phyloP scores from a whole-genome alignment of 208 protist species.

The Trypanosoma conorhini region DNA sequence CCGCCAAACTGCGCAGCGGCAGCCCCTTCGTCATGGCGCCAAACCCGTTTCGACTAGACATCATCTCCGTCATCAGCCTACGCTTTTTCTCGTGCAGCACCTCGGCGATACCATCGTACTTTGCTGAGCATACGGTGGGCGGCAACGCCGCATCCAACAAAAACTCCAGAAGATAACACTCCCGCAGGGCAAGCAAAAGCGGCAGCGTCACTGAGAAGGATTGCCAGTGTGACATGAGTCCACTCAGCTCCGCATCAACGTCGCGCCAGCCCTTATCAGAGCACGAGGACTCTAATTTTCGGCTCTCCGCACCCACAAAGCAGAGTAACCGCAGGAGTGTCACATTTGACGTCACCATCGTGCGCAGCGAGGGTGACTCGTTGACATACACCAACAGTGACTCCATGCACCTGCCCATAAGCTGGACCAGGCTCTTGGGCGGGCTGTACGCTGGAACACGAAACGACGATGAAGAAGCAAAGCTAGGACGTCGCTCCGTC shows the following conservation, averaged over 20 bases:
- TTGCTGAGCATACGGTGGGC: conserved; percentile 83
- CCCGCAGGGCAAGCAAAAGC: conserved; percentile 31
- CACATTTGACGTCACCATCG: conserved; percentile 47
- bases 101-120: conserved; percentile 74
- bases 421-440: conserved; percentile 30
- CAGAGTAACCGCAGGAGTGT: conserved; percentile 57
- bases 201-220: conserved; percentile 12
- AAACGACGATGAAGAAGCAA: conserved; percentile 34
- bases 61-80: conserved; percentile 59
- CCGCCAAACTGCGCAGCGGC: conserved; percentile 58
- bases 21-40: conserved; percentile 47
- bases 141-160: conserved; percentile 87
- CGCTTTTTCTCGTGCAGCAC: conserved; percentile 71
- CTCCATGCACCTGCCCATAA: conserved; percentile 72
- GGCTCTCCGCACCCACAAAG: conserved; percentile 63
- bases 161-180: conserved; percentile 83
- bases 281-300: conserved; percentile 45
- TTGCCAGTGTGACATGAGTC: conserved; percentile 32
- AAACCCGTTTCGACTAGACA: conserved; percentile 52
- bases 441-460: conserved; percentile 39
- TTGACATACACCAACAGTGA: conserved; percentile 84
- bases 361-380: conserved; percentile 57
- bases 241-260: conserved; percentile 53
- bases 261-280: conserved; percentile 33
- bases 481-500: conserved; percentile 11